These are phyloP conservation scores for Arthrinium puccinioides DNA, from an alignment of 2,329 filamentous ascomycete species.

Conservation along the genomic window DNA sequence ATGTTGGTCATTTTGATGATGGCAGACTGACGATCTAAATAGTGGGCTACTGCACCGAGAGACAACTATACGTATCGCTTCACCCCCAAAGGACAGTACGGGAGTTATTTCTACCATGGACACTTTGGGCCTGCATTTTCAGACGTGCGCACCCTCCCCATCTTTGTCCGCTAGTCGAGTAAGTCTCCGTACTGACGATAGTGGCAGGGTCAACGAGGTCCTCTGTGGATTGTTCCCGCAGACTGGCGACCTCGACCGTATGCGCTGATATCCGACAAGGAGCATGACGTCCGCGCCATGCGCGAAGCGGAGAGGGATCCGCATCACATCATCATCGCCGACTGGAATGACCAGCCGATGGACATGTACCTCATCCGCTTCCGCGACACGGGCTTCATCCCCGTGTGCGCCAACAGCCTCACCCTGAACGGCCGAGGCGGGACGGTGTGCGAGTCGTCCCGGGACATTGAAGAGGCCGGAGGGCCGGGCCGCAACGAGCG, in stretches of 20 bases:
- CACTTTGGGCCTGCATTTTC: conserved; percentile 11
- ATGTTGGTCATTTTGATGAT: too few relatives aligned
- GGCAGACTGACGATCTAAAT: background rate
- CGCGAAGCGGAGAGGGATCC: conserved; percentile 8
- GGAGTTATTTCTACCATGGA: conserved; percentile 12
- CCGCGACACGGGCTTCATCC: background rate
- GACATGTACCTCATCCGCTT: conserved; percentile 6
- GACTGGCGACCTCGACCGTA: conserved; percentile 10
- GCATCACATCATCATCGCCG: conserved; percentile 9
- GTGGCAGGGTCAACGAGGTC: conserved; percentile 7
- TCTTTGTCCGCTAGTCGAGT: too few relatives aligned
- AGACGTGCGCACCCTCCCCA: conserved; percentile 1
- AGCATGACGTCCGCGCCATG: conserved; percentile 5
- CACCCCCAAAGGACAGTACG: conserved; percentile 10
- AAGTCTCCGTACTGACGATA: background rate
- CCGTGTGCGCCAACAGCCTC: conserved; percentile 5
- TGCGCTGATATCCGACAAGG: conserved; percentile 6
- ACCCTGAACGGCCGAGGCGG: conserved; percentile 7
- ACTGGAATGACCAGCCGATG: conserved; percentile 11
- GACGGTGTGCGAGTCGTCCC: conserved; percentile 5
- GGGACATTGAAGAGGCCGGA: conserved; percentile 3
- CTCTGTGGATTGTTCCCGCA: conserved; percentile 10
- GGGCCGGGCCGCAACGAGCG: conserved; percentile 7
- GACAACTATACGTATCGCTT: conserved; percentile 11
- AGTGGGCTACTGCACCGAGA: conserved; percentile 9